Conservation (phyloP, 192 early-diverging fungal genomes). For the Chytriomyces sp. region DNA sequence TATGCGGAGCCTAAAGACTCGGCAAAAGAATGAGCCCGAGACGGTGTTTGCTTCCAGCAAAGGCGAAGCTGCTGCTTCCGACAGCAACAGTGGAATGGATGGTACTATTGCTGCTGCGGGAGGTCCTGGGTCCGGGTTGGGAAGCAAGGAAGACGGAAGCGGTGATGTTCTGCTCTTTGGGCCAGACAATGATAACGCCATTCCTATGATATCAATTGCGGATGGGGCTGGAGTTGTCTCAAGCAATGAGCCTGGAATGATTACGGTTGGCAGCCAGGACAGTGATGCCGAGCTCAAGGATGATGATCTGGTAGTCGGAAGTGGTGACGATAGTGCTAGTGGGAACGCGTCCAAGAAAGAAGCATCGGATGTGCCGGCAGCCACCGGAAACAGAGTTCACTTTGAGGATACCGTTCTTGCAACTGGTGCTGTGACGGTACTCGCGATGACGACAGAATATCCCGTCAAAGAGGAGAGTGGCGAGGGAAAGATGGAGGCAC, state of each 20-base stretch:
- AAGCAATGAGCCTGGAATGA: slow-evolving; percentile 17
- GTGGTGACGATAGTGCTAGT: neutral
- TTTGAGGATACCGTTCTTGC: no score
- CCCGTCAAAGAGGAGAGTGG: neutral
- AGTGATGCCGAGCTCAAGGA: slow-evolving; percentile 7
- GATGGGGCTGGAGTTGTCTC: neutral
- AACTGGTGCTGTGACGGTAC: no score
- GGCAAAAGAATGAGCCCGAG: slow-evolving; percentile 8
- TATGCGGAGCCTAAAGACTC: neutral
- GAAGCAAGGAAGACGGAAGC: neutral
- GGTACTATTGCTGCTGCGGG: neutral
- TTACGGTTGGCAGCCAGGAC: slow-evolving; percentile 11
- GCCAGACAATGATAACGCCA: no score
- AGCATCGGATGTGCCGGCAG: neutral
- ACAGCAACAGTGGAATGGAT: neutral
- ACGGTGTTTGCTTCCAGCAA: slow-evolving; percentile 5
- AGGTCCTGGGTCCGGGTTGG: neutral
- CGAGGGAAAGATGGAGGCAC: neutral
- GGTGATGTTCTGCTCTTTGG: no score
- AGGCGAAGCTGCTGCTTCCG: neutral
- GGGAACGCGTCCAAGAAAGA: neutral
- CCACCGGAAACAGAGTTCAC: no score
- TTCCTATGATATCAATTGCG: slow-evolving; percentile 26
- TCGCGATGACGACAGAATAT: neutral
- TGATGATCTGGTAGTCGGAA: neutral